Evolutionary conservation across 1,284 basidiomycete species (phyloP), one percentile per base, ranked within the genome.

Genomic region (Trametes sp.): DNA sequence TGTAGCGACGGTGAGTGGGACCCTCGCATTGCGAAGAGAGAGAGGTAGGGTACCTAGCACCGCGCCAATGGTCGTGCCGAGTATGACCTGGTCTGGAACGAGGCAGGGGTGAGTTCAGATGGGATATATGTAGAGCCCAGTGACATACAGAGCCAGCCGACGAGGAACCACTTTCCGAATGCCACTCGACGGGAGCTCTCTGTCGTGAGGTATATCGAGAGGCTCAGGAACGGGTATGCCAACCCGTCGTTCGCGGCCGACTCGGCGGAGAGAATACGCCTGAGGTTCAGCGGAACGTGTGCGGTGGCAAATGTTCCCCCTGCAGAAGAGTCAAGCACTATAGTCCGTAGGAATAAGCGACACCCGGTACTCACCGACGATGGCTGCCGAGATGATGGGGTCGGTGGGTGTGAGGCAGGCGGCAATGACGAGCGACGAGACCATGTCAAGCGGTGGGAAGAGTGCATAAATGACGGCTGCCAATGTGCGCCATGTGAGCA

Each of bases 351-450:
- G 21, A 21, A 24, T 6, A 4, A 4, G 31, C n/a, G n/a, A n/a
- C 3, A 23, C 52, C 4, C 21, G 11, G 21, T n/a, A 70, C 71
- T 53, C 56, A 79, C 88, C 83, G 8, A 91, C 81, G 38, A 88
- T 87, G 2, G 85, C 81, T 19, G 86, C 86, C 66, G 84, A 87
- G 45, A 90, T 88, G 58, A 92, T 89, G 0, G 96, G 96, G 78
- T 98, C 96, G 2, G 96, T 98, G 0, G 96, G 96, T 0, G 96
- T 98, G 29, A 98, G 83, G 68, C 93, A 95, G 0, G 96, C 94
- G 2, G 95, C 91, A 57, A 98, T 88, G 45, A 89, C 92, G 13
- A 98, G 84, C 21, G 88, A 85, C 0, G 92, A 91, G 13, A 93
- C 79, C 72, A 87, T 91, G 58, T 82, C 81, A 50, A 96, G 78